phyloP scores from a whole-genome alignment of 192 early-diverging fungal genomes.

The Pilaira anomala region DNA sequence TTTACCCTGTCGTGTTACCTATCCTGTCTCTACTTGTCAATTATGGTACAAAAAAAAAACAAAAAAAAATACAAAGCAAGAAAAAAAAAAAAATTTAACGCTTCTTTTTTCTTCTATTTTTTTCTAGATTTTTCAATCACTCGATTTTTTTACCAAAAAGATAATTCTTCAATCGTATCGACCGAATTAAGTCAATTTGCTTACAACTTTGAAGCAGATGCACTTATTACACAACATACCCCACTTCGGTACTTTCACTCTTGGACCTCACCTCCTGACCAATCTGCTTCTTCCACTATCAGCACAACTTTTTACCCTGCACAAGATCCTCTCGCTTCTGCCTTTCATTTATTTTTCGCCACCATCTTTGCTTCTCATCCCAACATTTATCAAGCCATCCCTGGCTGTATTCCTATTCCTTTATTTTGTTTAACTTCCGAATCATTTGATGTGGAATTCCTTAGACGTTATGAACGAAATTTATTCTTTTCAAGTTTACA shows the following conservation, averaged over 20 bases:
- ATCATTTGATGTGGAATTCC: slow-evolving; percentile 33
- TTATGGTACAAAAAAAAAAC: slow-evolving; percentile 26
- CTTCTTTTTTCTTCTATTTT: slow-evolving; percentile 14
- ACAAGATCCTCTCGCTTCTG: slow-evolving; percentile 25
- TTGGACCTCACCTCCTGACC: slow-evolving; percentile 11
- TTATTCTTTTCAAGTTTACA: slow-evolving; percentile 11
- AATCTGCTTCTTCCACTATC: background rate
- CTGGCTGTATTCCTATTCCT: slow-evolving; percentile 30
- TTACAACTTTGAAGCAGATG: slow-evolving; percentile 32
- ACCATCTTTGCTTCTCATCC: slow-evolving; percentile 38
- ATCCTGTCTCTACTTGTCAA: slow-evolving; percentile 36
- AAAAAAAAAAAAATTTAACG: background rate
- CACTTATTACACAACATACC: slow-evolving; percentile 18
- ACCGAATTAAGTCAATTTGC: slow-evolving; percentile 29
- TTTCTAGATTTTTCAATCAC: slow-evolving; percentile 26
- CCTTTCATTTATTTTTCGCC: slow-evolving; percentile 37
- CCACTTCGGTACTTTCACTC: slow-evolving; percentile 22
- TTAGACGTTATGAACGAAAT: slow-evolving; percentile 34
- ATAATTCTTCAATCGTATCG: slow-evolving; percentile 19
- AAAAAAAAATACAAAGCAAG: background rate
- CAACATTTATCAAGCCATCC: slow-evolving; percentile 23
- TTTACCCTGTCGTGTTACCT: slow-evolving; percentile 30
- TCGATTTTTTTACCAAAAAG: slow-evolving; percentile 13
- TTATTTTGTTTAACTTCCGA: slow-evolving; percentile 23
- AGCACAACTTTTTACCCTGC: slow-evolving; percentile 29